Evolutionary conservation across 208 protist genomes (phyloP), one percentile per base, ranked within the genome.

Genomic region (Leishmania aethiopica): DNA sequence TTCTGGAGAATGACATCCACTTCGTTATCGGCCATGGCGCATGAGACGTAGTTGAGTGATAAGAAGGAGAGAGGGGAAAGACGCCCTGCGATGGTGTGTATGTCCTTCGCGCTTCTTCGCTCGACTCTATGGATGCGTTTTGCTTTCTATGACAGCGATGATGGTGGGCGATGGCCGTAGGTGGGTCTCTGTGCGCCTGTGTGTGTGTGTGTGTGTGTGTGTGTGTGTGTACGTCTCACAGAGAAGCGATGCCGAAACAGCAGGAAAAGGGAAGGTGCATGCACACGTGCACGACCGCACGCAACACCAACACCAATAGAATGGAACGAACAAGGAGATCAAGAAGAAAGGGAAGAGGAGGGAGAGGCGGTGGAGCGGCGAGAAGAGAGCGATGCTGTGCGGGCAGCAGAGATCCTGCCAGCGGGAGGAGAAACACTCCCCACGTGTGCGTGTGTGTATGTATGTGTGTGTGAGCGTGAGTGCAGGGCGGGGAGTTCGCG

Each of bases 1-100:
- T 90, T 88, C 28, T 90, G 88, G 47, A 96, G 81, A 57, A 94
- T 86, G 32, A 80, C 77, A 75, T 91, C 89, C 2, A 96, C 88
- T 1, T 95, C 91, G n/a, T 83, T 87, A 40, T 83, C 76, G 67
- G 92, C n/a, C 79, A 87, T 87, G n/a, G 42, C 35, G 37, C 62
- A n/a, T 22, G 40, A 32, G 47, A 74, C 1, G n/a, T 40, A 40
- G n/a, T 15, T 32, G 71, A 40, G 47, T 28, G 7, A 19, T 25
- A 11, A 11, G 71, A 47, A 40, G 47, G 71, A 37, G 47, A 75
- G 71, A 25, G 40, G 11, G n/a, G 25, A 32, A 17, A 75, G 66
- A 47, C 7, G 22, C 67, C 5, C 40, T 45, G 40, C 40, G 42
- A 6, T 72, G 67, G 32, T 6, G 62, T 69, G 40, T 72, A 42